Evolutionary conservation across 805 yeast species (phyloP).

Genomic region (Ogataea pini): DNA sequence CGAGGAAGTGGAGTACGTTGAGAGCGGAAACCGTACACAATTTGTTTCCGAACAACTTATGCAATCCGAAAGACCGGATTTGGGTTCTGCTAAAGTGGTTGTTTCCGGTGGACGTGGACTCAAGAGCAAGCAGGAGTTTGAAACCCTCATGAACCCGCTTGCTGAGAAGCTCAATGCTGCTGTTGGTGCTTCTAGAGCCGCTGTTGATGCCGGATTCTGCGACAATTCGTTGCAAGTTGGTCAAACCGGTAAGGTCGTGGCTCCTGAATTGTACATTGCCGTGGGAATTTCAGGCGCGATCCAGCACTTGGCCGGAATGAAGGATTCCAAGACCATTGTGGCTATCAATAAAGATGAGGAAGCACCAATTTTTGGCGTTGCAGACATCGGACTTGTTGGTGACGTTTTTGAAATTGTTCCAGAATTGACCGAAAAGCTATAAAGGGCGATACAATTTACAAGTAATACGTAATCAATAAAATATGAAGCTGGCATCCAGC

Average conservation of each 20-base stretch:
- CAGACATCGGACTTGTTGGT: conserved; percentile 88
- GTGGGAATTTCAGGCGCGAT: conserved; percentile 97
- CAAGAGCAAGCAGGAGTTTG: conserved; percentile 86
- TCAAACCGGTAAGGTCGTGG: conserved; percentile 97
- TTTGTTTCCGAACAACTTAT: conserved; percentile 78
- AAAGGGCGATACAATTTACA: conserved; percentile 31
- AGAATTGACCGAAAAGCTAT: conserved; percentile 79
- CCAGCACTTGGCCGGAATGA: conserved; percentile 98
- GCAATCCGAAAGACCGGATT: conserved; percentile 85
- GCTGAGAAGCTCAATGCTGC: conserved; percentile 88
- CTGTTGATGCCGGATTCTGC: conserved; percentile 93
- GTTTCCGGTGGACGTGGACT: conserved; percentile 95
- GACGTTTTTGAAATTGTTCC: conserved; percentile 86
- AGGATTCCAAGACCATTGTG: conserved; percentile 89
- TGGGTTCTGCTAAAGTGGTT: conserved; percentile 77
- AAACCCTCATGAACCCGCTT: conserved; percentile 71
- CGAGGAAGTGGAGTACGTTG: conserved; percentile 47
- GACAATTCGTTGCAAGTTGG: conserved; percentile 97
- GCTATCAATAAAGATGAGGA: conserved; percentile 95
- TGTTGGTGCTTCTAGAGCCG: conserved; percentile 97
- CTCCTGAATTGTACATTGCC: conserved; percentile 92
- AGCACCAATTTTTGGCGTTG: conserved; percentile 88
- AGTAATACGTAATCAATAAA: neutral
- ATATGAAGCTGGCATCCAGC: conserved; percentile 1
- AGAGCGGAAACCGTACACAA: conserved; percentile 45